Evolutionary conservation across 768 basidiomycete species (phyloP), one percentile per base, ranked within the genome.

Genomic region (Dioszegia crocea): DNA sequence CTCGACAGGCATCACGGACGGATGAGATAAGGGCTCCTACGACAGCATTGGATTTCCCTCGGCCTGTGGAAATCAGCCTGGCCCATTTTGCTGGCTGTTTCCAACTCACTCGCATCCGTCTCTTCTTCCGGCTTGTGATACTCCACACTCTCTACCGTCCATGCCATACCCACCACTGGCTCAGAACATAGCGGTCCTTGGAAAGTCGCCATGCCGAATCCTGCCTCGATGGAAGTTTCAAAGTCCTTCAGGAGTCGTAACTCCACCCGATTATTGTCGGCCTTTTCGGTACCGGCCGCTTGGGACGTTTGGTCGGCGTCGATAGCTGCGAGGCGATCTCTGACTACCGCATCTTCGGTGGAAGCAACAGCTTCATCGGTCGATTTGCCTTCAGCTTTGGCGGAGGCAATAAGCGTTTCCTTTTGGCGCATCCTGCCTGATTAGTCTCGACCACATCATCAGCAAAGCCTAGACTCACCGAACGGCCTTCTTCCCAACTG

Each of bases 171-270:
- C 64, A 93, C 87, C 8, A 97, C 85, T 1, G 96, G 96, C 75
- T 99, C 96, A 6, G 87, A 88, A 66, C 96, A 98, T 19, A 99
- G 78, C 12, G 96, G 94, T 0, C 96, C 96, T 77, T 93, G 91
- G 74, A 91, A 88, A 1, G 87, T 88, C 0, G 91, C 93, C 46
- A 98, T 83, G 78, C 96, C 93, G 78, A 99, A 99, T 1, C 93
- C 94, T 3, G 87, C 88, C 74, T 97, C 92, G 29, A 98, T 81
- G 63, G 88, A 82, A 55, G 84, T 84, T 65, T 92, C 87, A 61
- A 97, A 89, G 61, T 91, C 84, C 39, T 62, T 56, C 57, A 75
- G 60, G 50, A 74, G 50, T 19, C 74, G 36, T 17, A 71, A 26
- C 26, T 64, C 67, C 1, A 66, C 64, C 19, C 60, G 50, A 8